Conservation (phyloP, 371 early-diverging fungal species). For the Apophysomyces trapeziformis region DNA sequence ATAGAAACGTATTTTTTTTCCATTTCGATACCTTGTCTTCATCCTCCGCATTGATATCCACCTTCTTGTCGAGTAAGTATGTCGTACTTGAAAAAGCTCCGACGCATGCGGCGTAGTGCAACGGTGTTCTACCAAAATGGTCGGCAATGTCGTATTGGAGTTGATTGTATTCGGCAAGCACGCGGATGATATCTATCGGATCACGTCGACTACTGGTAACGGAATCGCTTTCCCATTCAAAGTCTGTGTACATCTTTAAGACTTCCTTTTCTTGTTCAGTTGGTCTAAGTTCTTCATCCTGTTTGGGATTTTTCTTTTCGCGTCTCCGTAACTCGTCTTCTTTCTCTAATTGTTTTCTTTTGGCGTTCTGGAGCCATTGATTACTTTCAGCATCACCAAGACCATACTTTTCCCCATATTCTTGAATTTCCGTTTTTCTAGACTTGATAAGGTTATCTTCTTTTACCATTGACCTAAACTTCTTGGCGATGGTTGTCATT, state of each 20-base stretch:
- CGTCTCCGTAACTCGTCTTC: constrained; percentile 4
- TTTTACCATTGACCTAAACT: constrained; percentile 20
- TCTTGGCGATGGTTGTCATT: constrained; percentile 23
- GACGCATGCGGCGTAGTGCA: constrained; percentile 64
- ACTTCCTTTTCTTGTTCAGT: constrained; percentile 12
- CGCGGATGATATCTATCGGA: constrained; percentile 61
- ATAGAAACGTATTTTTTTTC: not conserved
- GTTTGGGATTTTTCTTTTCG: not conserved
- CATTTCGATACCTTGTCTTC: constrained; percentile 43
- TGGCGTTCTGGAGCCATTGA: constrained; percentile 16
- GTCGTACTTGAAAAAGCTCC: constrained; percentile 64
- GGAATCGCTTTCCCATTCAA: constrained; percentile 20
- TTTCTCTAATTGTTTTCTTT: not conserved
- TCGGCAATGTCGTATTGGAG: constrained; percentile 38
- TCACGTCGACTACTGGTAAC: constrained; percentile 36
- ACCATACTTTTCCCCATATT: constrained; percentile 12
- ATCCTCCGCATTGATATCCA: constrained; percentile 47
- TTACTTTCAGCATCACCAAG: not conserved
- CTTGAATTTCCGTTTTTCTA: constrained; percentile 17
- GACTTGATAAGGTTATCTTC: constrained; percentile 19
- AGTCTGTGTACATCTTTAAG: constrained; percentile 15
- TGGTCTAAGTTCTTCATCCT: not conserved
- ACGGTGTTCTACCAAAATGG: constrained; percentile 52
- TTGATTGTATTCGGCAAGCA: constrained; percentile 25
- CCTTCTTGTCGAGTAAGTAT: constrained; percentile 39